Evolutionary conservation across 495 filamentous ascomycete genomes (phyloP).

Genomic region (Penicillium roqueforti): DNA sequence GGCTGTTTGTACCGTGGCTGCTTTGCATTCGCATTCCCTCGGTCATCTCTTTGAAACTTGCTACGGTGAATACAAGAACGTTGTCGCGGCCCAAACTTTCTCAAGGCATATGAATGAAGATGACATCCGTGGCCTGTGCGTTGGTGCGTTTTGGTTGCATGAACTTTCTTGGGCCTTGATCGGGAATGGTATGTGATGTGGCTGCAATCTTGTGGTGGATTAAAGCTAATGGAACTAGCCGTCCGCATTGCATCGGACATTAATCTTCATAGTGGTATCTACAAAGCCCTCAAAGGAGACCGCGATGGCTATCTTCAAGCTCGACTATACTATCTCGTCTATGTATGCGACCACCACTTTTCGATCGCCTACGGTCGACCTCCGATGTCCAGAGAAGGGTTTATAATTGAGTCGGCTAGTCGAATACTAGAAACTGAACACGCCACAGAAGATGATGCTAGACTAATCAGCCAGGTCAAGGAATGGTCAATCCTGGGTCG

Average conservation of each 20-base stretch:
- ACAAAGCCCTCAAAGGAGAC: constrained; percentile 27
- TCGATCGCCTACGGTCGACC: constrained; percentile 33
- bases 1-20: constrained; percentile 32
- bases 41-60: constrained; percentile 29
- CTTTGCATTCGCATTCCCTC: constrained; percentile 26
- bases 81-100: constrained; percentile 21
- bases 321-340: constrained; percentile 34
- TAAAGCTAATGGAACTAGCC: constrained; percentile 18
- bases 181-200: constrained; percentile 23
- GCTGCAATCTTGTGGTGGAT: background rate
- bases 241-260: constrained; percentile 30
- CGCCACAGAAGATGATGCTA: constrained; percentile 33
- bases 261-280: constrained; percentile 31
- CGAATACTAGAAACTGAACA: constrained; percentile 24
- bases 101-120: constrained; percentile 23
- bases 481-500: constrained; percentile 29
- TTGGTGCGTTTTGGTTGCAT: constrained; percentile 37
- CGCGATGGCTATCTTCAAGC: constrained; percentile 25
- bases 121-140: constrained; percentile 32
- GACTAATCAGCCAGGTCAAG: constrained; percentile 36
- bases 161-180: constrained; percentile 31
- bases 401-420: constrained; percentile 21
- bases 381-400: constrained; percentile 33
- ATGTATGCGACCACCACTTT: constrained; percentile 38
- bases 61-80: constrained; percentile 24